Percentiles rank a stretch among this genome's conserved stretches.
Conservation (phyloP, 179 eudicot species). For the Spergularia azorica region DNA sequence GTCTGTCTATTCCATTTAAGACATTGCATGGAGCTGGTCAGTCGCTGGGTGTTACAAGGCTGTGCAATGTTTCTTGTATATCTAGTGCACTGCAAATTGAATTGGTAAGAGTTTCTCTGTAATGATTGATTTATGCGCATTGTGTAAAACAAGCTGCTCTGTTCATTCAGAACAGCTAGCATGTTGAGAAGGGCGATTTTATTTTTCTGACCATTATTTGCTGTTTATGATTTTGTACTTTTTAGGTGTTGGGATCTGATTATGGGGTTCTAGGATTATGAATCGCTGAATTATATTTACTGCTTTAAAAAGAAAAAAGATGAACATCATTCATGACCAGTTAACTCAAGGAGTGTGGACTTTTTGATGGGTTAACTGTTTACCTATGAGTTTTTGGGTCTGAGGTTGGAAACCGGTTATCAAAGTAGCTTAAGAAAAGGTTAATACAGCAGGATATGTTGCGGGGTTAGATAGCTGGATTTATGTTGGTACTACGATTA, state of each 20-base stretch:
- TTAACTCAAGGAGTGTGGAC: neutral
- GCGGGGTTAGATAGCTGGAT: slow-evolving; percentile 7
- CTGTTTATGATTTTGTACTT: neutral
- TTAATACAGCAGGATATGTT: neutral
- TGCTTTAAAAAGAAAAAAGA: neutral
- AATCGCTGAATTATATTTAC: neutral
- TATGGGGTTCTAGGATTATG: neutral
- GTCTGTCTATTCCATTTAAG: slow-evolving; percentile 68
- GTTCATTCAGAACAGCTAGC: neutral
- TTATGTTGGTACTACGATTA: neutral
- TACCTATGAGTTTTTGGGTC: neutral
- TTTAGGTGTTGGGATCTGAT: neutral
- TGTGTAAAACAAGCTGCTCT: neutral
- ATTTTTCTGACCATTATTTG: neutral
- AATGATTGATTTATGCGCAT: neutral
- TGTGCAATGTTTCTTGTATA: slow-evolving; percentile 64
- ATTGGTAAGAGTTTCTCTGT: slow-evolving; percentile 50
- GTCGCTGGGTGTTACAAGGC: slow-evolving; percentile 60
- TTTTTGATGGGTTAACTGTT: neutral
- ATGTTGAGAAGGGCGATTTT: neutral
- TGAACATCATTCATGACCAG: neutral
- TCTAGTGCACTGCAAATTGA: slow-evolving; percentile 77
- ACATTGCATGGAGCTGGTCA: slow-evolving; percentile 70
- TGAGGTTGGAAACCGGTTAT: neutral
- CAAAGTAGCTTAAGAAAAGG: neutral